Evolutionary conservation across 2,329 filamentous ascomycete genomes (phyloP), one percentile per base, ranked within the genome.

Genomic region (Trichoderma oligosporum): DNA sequence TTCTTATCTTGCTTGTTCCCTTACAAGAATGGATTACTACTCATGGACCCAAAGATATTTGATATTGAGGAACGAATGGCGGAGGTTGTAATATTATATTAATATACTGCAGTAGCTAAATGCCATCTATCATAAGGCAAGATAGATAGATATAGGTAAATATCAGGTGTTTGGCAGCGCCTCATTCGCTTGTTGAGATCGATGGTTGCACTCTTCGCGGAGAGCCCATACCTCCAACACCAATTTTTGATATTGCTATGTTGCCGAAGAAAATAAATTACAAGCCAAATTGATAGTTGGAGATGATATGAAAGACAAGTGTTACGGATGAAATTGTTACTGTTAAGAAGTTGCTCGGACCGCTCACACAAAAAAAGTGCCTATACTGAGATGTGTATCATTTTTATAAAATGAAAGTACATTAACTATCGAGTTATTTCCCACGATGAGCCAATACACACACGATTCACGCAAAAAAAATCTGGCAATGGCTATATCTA

Each of bases 381-480:
- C 81, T 0, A 81, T 83, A 41, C 64, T 86, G 3, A 70, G 81
- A 18, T 85, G 82, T 61, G 76, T 84, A 11, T n/a, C n/a, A n/a
- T n/a, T n/a, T n/a, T n/a, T n/a, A n/a, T n/a, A n/a, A n/a, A n/a
- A n/a, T n/a, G n/a, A n/a, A n/a, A n/a, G n/a, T n/a, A n/a, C n/a
- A n/a, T n/a, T n/a, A n/a, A n/a, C n/a, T n/a, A n/a, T n/a, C n/a
- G n/a, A n/a, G 70, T 76, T 38, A 61, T 64, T 3, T 74, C 67
- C 59, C 74, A 67, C 53, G 73, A 60, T 2, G 68, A 63, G 0
- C 61, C 68, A 6, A 74, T 82, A 0, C 63, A 74, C 0, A 74
- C 82, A 22, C 79, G 78, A 7, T n/a, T n/a, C n/a, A n/a, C n/a
- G n/a, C n/a, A n/a, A n/a, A n/a, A n/a, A n/a, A n/a, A n/a, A n/a